Evolutionary conservation across 441 rosid genomes (phyloP).

Genomic region (Kokia cookei): DNA sequence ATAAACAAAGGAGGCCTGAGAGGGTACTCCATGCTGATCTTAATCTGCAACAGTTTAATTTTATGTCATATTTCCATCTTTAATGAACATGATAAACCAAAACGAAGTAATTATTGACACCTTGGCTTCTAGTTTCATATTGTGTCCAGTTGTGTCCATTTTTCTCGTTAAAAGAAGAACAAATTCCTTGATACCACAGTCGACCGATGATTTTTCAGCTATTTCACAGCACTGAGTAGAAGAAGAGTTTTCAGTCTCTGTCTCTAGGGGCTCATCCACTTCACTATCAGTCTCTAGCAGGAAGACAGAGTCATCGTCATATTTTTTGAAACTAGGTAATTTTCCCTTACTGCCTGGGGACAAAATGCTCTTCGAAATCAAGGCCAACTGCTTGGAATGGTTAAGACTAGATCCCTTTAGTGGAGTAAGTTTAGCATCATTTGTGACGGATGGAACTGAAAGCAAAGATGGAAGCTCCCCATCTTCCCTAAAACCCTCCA

Average conservation of each 20-base stretch:
- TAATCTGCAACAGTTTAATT: conserved; percentile 42
- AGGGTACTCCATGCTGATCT: conserved; percentile 85
- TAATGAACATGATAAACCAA: conserved; percentile 1
- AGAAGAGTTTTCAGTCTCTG: conserved; percentile 33
- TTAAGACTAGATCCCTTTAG: conserved; percentile 41
- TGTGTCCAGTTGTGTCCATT: conserved; percentile 33
- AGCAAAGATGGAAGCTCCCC: conserved; percentile 90
- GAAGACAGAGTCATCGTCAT: conserved; percentile 66
- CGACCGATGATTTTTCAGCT: conserved; percentile 59
- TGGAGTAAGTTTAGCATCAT: conserved; percentile 33
- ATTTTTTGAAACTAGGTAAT: conserved; percentile 65
- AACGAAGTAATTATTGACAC: conserved; percentile 27
- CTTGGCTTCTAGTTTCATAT: conserved; percentile 70
- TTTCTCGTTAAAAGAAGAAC: conserved; percentile 51
- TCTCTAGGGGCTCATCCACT: conserved; percentile 54
- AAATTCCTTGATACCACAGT: conserved; percentile 64
- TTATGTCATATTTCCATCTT: neutral
- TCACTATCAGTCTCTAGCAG: conserved; percentile 78
- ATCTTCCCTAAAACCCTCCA: conserved; percentile 70
- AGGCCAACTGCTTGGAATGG: conserved; percentile 66
- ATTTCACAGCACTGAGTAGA: conserved; percentile 21
- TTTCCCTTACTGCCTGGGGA: conserved; percentile 56
- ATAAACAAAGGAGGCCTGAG: conserved; percentile 76
- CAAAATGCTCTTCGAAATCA: conserved; percentile 70
- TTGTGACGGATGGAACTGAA: conserved; percentile 36